Evolutionary conservation across 2,329 filamentous ascomycete genomes (phyloP), one percentile per base, ranked within the genome.

Genomic region (Samsoniella hepiali): DNA sequence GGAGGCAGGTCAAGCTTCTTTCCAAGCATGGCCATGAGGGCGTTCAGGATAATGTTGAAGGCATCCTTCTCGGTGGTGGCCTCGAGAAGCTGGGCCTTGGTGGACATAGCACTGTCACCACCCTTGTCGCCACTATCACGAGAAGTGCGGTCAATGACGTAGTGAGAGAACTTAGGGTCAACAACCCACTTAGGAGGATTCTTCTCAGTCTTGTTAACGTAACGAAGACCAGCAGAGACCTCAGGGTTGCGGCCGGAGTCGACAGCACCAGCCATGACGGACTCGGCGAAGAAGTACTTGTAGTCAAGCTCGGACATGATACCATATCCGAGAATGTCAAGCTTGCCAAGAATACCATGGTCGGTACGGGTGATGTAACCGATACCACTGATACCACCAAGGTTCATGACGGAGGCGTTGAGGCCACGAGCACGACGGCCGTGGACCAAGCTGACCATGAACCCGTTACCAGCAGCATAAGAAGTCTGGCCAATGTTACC

Each of bases 391-490:
- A 71, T 68, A 51, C 65, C 67, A 11, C 67, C 67, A n/a, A 74
- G 69, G 55, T 74, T 64, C 13, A 75, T 68, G 22, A 67, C 66
- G 45, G 65, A 68, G 3, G 58, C 73, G 17, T 67, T 67, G 8
- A 69, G 64, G 6, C 73, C 73, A 13, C 69, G 68, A 27, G 45
- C 56, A 5, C 70, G 67, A 10, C 76, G 68, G 31, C 71, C 63
- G 9, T 64, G 65, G 22, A 69, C 67, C 1, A 78, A 60, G 17
- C 70, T 67, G 11, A 64, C 64, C 73, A 79, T 77, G 65, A 75
- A 80, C 10, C 67, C 60, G 65, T 78, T 78, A 3, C 73, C 75
- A 5, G 77, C 76, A 1, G 69, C 66, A 58, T 81, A 81, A 29
- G 68, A 71, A 9, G 69, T 66, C 62, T 80, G 79, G 1, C 76